Percentiles rank a stretch among this genome's conserved stretches.
Conservation (phyloP, 2,329 filamentous ascomycete species). For the Teratosphaeria destructans region DNA sequence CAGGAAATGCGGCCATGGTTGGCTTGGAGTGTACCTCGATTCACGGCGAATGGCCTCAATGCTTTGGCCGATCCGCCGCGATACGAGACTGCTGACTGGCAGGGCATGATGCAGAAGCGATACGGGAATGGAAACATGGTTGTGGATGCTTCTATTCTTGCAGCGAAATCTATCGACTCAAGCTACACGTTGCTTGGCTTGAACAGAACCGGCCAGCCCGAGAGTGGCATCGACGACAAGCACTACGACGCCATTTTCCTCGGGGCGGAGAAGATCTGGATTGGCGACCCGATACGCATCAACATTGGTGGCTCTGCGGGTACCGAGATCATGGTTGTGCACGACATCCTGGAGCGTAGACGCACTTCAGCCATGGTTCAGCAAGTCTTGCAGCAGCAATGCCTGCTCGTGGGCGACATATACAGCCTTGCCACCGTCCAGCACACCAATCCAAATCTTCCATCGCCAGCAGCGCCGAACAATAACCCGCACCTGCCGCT, state of each 20-base stretch:
- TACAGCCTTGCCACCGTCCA: slow-evolving; percentile 38
- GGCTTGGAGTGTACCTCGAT: slow-evolving; percentile 46
- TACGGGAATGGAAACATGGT: slow-evolving; percentile 41
- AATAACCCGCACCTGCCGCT: slow-evolving; percentile 36
- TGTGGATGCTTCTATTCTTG: slow-evolving; percentile 48
- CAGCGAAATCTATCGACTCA: slow-evolving; percentile 45
- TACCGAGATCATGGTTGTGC: slow-evolving; percentile 40
- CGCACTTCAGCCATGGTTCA: slow-evolving; percentile 11
- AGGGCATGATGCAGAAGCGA: slow-evolving; percentile 27
- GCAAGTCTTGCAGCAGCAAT: slow-evolving; percentile 15
- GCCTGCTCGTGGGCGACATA: slow-evolving; percentile 39
- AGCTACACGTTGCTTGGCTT: slow-evolving; percentile 45
- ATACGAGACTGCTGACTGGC: slow-evolving; percentile 45
- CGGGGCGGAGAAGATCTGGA: slow-evolving; percentile 50
- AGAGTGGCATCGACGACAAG: slow-evolving; percentile 29
- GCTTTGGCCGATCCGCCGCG: slow-evolving; percentile 26
- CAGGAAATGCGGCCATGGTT: slow-evolving; percentile 45
- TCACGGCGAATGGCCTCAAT: slow-evolving; percentile 37
- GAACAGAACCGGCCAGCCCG: slow-evolving; percentile 30
- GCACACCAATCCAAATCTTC: slow-evolving; percentile 24
- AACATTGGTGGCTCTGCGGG: slow-evolving; percentile 29
- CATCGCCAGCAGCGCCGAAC: slow-evolving; percentile 23
- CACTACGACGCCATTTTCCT: slow-evolving; percentile 46
- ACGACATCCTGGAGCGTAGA: slow-evolving; percentile 33
- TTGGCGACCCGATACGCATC: slow-evolving; percentile 48